phyloP scores from a whole-genome alignment of 1,284 basidiomycete species.

The Mycena sp. region DNA sequence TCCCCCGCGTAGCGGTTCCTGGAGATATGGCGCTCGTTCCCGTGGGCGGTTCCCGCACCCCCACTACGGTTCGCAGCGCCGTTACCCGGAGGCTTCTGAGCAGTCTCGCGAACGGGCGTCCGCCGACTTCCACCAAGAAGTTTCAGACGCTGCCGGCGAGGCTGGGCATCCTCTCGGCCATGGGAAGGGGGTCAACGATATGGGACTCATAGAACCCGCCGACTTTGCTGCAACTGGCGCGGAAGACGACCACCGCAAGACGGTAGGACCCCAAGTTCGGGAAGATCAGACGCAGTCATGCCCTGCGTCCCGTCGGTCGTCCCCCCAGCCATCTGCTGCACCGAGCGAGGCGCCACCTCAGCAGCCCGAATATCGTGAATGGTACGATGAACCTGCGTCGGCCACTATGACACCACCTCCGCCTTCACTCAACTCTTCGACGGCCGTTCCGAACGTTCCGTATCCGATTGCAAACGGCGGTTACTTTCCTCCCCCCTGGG shows the following conservation, averaged over 20 bases:
- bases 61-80: constrained; percentile 38
- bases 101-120: constrained; percentile 14
- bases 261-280: background rate
- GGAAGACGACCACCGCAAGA: background rate
- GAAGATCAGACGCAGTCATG: constrained; percentile 26
- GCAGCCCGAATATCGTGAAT: constrained; percentile 48
- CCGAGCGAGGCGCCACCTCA: constrained; percentile 24
- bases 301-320: constrained; percentile 28
- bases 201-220: background rate
- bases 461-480: constrained; percentile 52
- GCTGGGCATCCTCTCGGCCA: constrained; percentile 5
- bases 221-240: constrained; percentile 11
- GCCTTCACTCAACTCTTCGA: constrained; percentile 41
- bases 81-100: constrained; percentile 33
- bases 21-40: constrained; percentile 51
- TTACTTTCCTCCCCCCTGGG: constrained; percentile 66
- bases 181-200: background rate
- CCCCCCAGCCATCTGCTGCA: constrained; percentile 16
- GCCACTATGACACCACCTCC: constrained; percentile 40
- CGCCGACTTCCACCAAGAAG: constrained; percentile 2
- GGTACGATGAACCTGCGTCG: constrained; percentile 49
- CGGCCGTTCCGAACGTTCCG: constrained; percentile 43
- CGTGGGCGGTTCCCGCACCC: constrained; percentile 44
- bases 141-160: constrained; percentile 1
- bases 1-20: constrained; percentile 53